phyloP scores from a whole-genome alignment of 2,329 filamentous ascomycete species.

The Escovopsis weberi region DNA sequence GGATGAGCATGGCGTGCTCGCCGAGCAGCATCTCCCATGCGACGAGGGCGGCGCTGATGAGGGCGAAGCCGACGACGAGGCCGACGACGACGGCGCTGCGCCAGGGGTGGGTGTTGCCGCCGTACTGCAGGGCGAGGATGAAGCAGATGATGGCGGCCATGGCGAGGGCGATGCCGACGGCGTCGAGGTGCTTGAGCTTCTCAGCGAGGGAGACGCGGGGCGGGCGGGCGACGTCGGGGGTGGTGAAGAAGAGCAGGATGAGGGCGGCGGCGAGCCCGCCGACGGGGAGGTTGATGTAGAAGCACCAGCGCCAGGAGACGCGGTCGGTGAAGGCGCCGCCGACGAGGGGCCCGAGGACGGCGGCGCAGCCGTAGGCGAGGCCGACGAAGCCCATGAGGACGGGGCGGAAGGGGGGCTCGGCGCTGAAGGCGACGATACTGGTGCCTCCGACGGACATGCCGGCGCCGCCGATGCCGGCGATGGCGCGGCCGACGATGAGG shows the following conservation, averaged over 20 bases:
- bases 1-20: conserved; percentile 23
- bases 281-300: conserved; percentile 18
- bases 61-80: conserved; percentile 19
- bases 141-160: conserved; percentile 24
- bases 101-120: conserved; percentile 24
- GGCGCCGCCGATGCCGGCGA: conserved; percentile 27
- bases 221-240: conserved; percentile 16
- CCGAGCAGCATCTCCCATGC: conserved; percentile 21
- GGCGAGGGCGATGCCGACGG: conserved; percentile 15
- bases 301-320: conserved; percentile 16
- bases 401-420: conserved; percentile 10
- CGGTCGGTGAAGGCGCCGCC: conserved; percentile 13
- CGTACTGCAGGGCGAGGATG: conserved; percentile 31
- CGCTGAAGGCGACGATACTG: conserved; percentile 27
- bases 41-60: conserved; percentile 16
- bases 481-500: conserved; percentile 31
- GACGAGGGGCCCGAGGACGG: conserved; percentile 12
- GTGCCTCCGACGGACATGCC: conserved; percentile 28
- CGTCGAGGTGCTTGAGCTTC: conserved; percentile 24
- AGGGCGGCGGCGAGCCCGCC: conserved; percentile 9
- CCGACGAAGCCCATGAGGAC: conserved; percentile 12
- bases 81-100: conserved; percentile 19
- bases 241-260: conserved; percentile 18
- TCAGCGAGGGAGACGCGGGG: conserved; percentile 16
- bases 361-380: conserved; percentile 10